phyloP scores from a whole-genome alignment of 805 yeast genomes.

The Grigorovia transvaalensis region DNA sequence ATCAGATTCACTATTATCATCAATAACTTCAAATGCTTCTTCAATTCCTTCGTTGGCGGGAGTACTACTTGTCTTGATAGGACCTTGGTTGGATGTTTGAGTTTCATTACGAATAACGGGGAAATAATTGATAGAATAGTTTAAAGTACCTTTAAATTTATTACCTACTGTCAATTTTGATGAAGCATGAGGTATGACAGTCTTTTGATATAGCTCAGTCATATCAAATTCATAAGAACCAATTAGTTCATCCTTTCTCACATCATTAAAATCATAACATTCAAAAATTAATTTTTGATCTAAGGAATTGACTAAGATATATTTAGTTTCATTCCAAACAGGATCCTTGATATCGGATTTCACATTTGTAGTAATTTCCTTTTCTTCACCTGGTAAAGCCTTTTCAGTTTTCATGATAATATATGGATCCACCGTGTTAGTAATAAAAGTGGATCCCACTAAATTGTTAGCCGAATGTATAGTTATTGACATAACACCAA shows the following conservation, averaged over 20 bases:
- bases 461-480: conserved; percentile 43
- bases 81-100: conserved; percentile 2
- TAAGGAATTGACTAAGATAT: conserved; percentile 45
- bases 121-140: conserved; percentile 42
- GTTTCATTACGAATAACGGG: conserved; percentile 24
- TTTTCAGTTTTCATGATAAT: conserved; percentile 38
- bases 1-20: conserved; percentile 23
- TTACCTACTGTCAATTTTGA: conserved; percentile 31
- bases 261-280: conserved; percentile 45
- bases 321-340: conserved; percentile 55
- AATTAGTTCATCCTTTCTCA: conserved; percentile 43
- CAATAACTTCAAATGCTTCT: conserved; percentile 9
- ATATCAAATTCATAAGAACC: conserved; percentile 47
- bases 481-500: conserved; percentile 59
- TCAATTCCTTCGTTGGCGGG: conserved; percentile 6
- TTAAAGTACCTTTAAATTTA: conserved; percentile 46
- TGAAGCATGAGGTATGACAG: conserved; percentile 17
- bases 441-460: conserved; percentile 31
- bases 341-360: conserved; percentile 50
- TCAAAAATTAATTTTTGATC: conserved; percentile 47
- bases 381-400: conserved; percentile 34
- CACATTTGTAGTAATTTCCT: conserved; percentile 39
- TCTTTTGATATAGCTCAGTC: conserved; percentile 48
- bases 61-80: not conserved
- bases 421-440: conserved; percentile 49